Evolutionary conservation across 2,329 filamentous ascomycete genomes (phyloP).

Genomic region (Leptographium lundbergii): DNA sequence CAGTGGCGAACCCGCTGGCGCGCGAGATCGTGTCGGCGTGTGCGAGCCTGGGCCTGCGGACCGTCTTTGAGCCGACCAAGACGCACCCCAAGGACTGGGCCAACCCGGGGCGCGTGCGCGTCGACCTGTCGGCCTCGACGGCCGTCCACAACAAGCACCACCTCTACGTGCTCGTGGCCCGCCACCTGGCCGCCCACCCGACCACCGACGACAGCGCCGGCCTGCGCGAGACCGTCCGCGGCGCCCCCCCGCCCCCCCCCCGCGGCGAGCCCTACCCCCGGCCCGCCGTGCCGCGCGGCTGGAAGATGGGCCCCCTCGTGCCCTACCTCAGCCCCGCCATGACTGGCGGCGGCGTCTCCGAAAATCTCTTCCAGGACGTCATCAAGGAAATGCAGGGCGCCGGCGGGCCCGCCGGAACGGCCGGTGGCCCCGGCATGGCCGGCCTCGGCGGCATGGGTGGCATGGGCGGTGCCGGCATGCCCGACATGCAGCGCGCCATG

Average conservation of each 20-base stretch:
- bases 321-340: constrained; percentile 82
- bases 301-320: constrained; percentile 77
- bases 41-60: constrained; percentile 54
- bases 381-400: constrained; percentile 75
- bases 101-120: constrained; percentile 81
- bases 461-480: constrained; percentile 18
- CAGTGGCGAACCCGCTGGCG: constrained; percentile 75
- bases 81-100: constrained; percentile 94
- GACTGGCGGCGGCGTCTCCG: constrained; percentile 83
- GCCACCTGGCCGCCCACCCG: constrained; percentile 65
- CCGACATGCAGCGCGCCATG: constrained; percentile 7
- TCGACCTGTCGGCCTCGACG: constrained; percentile 42
- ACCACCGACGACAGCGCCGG: constrained; percentile 57
- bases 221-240: constrained; percentile 59
- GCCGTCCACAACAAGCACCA: constrained; percentile 67
- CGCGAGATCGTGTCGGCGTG: constrained; percentile 83
- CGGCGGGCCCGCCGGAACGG: constrained; percentile 11
- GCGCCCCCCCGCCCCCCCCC: constrained; percentile 52
- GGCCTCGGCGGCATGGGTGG: constrained; percentile 42
- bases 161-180: constrained; percentile 68
- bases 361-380: constrained; percentile 92
- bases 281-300: constrained; percentile 69
- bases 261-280: constrained; percentile 55
- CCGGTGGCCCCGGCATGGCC: constrained; percentile 29
- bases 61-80: constrained; percentile 83